Conservation (phyloP, 768 basidiomycete genomes). For the Cystobasidiopsis lactophilus region DNA sequence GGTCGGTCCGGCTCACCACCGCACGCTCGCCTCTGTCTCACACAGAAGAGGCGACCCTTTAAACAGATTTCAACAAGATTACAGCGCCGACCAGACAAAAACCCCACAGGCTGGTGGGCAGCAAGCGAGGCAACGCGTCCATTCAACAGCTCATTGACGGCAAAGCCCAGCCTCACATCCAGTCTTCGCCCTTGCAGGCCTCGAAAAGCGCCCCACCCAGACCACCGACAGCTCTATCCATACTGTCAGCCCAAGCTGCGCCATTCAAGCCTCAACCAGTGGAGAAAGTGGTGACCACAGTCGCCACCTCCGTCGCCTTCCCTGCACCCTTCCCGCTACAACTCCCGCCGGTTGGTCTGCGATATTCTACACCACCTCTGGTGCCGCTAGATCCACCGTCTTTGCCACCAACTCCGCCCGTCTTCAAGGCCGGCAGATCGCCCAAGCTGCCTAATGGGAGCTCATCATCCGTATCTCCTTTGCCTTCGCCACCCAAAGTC, state of each 20-base stretch:
- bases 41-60: not conserved
- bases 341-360: no score
- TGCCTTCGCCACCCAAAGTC: no score
- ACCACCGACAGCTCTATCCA: not conserved
- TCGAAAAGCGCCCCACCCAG: not conserved
- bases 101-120: constrained; percentile 21
- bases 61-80: constrained; percentile 10
- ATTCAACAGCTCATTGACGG: constrained; percentile 24
- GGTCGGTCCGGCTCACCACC: constrained; percentile 1
- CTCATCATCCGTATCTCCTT: no score
- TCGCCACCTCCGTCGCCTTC: not conserved
- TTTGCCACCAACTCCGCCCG: not conserved
- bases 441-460: not conserved
- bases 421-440: not conserved
- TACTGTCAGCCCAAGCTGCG: not conserved
- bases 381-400: not conserved
- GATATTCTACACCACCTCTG: not conserved
- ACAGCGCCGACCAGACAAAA: constrained; percentile 19
- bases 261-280: no score
- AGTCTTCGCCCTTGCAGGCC: not conserved
- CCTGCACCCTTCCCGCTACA: not conserved
- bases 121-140: constrained; percentile 18
- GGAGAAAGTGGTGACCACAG: not conserved
- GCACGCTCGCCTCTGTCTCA: not conserved
- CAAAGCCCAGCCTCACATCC: constrained; percentile 8